Evolutionary conservation across 1,284 basidiomycete species (phyloP).

Genomic region (Trametes versicolor): DNA sequence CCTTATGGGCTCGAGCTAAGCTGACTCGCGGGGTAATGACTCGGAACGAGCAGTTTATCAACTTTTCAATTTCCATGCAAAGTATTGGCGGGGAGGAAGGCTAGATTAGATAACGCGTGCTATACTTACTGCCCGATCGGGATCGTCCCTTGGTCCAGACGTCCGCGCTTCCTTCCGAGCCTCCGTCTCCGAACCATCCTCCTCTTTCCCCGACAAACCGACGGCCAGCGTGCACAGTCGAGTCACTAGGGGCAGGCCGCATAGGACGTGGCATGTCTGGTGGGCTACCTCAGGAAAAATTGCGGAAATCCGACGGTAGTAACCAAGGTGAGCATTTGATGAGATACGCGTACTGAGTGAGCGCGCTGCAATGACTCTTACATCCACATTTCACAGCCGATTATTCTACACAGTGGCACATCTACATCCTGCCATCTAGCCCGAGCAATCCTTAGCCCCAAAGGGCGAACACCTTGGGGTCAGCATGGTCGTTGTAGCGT

Average conservation of each 20-base stretch:
- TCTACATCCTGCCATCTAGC: neutral
- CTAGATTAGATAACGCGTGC: conserved; percentile 32
- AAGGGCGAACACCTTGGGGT: conserved; percentile 37
- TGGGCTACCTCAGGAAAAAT: neutral
- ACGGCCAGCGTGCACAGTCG: conserved; percentile 7
- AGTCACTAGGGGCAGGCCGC: neutral
- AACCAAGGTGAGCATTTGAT: neutral
- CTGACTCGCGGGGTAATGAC: conserved; percentile 26
- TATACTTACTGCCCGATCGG: conserved; percentile 6
- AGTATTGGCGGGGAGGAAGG: conserved; percentile 4
- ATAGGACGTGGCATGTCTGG: conserved; percentile 10
- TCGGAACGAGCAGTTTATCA: conserved; percentile 33
- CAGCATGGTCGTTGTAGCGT: conserved; percentile 41
- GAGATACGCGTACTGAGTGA: neutral
- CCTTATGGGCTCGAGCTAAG: neutral
- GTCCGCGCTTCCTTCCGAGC: conserved; percentile 19
- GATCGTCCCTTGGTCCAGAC: conserved; percentile 12
- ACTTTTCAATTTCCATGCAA: conserved; percentile 13
- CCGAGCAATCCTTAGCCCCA: conserved; percentile 36
- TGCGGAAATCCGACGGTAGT: neutral
- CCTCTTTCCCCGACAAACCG: conserved; percentile 27
- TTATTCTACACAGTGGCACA: neutral
- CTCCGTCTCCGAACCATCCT: conserved; percentile 9
- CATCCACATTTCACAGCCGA: neutral
- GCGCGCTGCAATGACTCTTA: neutral